Conservation (phyloP, 2,329 filamentous ascomycete species). For the Aspergillus luchuensis region DNA sequence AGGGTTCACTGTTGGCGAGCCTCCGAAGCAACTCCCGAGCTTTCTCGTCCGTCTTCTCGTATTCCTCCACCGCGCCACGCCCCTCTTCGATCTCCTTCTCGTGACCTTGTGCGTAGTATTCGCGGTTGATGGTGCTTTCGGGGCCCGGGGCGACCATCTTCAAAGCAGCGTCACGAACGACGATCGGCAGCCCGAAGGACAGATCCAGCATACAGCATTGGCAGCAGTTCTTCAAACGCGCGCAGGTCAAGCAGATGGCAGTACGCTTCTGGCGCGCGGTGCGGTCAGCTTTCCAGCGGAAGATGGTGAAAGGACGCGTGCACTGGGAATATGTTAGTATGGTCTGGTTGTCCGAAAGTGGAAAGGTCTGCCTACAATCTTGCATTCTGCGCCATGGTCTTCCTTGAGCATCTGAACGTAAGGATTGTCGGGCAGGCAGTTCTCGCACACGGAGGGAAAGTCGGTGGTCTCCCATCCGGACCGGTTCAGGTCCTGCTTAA, state of each 20-base stretch:
- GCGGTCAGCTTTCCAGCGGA: slow-evolving; percentile 90
- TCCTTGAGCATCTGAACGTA: slow-evolving; percentile 99
- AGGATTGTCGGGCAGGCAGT: slow-evolving; percentile 91
- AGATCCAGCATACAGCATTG: slow-evolving; percentile 99
- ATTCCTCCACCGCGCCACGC: slow-evolving; percentile 79
- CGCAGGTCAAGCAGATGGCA: slow-evolving; percentile 94
- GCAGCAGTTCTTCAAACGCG: slow-evolving; percentile 96
- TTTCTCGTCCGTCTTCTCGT: slow-evolving; percentile 97
- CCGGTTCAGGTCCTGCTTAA: slow-evolving; percentile 93
- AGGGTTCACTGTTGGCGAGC: slow-evolving; percentile 89
- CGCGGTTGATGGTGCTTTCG: slow-evolving; percentile 86
- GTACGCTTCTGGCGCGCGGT: slow-evolving; percentile 90
- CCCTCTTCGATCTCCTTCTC: slow-evolving; percentile 95
- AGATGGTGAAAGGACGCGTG: slow-evolving; percentile 93
- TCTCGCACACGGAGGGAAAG: slow-evolving; percentile 66
- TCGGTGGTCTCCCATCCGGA: slow-evolving; percentile 85
- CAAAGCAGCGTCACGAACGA: slow-evolving; percentile 90
- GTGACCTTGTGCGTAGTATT: slow-evolving; percentile 97
- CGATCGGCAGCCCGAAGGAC: slow-evolving; percentile 91
- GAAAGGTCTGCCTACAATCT: slow-evolving; percentile 50
- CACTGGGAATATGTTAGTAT: slow-evolving; percentile 51
- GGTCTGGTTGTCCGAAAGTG: too few species aligned
- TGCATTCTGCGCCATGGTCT: slow-evolving; percentile 86
- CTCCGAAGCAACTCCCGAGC: slow-evolving; percentile 82
- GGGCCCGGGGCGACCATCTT: slow-evolving; percentile 98